Percentiles rank a stretch among this genome's conserved stretches.
Conservation (phyloP, 331 rosid species). For the Saraca asoca region DNA sequence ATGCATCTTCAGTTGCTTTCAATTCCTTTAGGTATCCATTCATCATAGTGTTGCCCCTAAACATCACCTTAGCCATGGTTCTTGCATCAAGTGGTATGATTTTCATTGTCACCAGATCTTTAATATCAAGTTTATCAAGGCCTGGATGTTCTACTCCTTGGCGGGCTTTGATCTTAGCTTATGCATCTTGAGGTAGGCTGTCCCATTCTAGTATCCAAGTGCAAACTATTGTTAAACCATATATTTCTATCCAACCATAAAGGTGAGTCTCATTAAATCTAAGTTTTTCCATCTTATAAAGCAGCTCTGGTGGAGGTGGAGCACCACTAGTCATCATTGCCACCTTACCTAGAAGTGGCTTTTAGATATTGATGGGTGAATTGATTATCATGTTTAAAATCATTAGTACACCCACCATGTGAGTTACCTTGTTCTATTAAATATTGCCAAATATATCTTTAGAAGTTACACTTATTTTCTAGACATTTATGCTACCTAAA, state of each 20-base stretch:
- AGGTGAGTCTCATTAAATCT: slow-evolving; percentile 63
- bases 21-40: slow-evolving; percentile 68
- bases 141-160: slow-evolving; percentile 68
- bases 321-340: slow-evolving; percentile 62
- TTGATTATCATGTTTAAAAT: slow-evolving; percentile 65
- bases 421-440: slow-evolving; percentile 52
- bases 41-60: slow-evolving; percentile 81
- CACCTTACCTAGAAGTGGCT: slow-evolving; percentile 49
- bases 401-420: slow-evolving; percentile 71
- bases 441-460: slow-evolving; percentile 49
- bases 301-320: slow-evolving; percentile 65
- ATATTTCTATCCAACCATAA: slow-evolving; percentile 77
- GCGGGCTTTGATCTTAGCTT: slow-evolving; percentile 51
- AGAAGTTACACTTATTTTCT: slow-evolving; percentile 54
- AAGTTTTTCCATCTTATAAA: slow-evolving; percentile 65
- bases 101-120: slow-evolving; percentile 58
- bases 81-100: slow-evolving; percentile 61
- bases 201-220: slow-evolving; percentile 71
- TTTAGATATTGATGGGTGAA: slow-evolving; percentile 35
- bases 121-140: slow-evolving; percentile 57
- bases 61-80: slow-evolving; percentile 73
- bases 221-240: slow-evolving; percentile 66
- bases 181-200: slow-evolving; percentile 42
- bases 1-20: slow-evolving; percentile 69
- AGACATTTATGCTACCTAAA: slow-evolving; percentile 55